phyloP scores from a whole-genome alignment of 2,329 filamentous ascomycete species.

The Hypoxylon sp. region DNA sequence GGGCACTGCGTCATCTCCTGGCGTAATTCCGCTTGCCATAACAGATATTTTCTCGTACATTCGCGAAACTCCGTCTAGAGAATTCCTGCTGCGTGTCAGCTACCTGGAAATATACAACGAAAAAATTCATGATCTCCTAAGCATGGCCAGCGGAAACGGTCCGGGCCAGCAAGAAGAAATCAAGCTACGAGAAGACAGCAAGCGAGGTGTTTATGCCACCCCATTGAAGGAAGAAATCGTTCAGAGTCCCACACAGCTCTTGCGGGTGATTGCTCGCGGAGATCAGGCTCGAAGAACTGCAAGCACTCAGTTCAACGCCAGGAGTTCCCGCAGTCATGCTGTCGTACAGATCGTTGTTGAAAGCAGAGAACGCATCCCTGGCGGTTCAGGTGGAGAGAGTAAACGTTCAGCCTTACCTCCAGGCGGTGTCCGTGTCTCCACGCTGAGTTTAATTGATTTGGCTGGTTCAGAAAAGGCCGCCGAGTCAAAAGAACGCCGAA shows the following conservation, averaged over 20 bases:
- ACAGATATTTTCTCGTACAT: conserved; percentile 99
- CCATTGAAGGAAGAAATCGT: conserved; percentile 98
- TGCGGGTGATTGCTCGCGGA: conserved; percentile 94
- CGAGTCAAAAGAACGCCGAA: conserved; percentile 92
- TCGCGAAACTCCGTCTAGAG: conserved; percentile 92
- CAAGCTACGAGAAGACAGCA: conserved; percentile 95
- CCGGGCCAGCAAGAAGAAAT: conserved; percentile 85
- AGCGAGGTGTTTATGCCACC: conserved; percentile 95
- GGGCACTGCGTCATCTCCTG: conserved; percentile 93
- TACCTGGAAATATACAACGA: conserved; percentile 99
- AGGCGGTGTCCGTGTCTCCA: conserved; percentile 94
- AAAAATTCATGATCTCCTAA: conserved; percentile 93
- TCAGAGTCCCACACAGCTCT: conserved; percentile 93
- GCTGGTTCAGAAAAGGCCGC: conserved; percentile 97
- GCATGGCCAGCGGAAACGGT: conserved; percentile 74
- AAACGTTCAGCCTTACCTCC: conserved; percentile 81
- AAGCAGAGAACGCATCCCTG: conserved; percentile 86
- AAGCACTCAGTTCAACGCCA: conserved; percentile 96
- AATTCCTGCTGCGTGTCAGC: conserved; percentile 95
- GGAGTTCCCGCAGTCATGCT: conserved; percentile 97
- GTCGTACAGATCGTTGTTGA: conserved; percentile 99
- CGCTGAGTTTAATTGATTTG: conserved; percentile 93
- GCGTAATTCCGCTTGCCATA: conserved; percentile 96
- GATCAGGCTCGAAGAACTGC: conserved; percentile 91
- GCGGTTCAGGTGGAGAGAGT: conserved; percentile 65